Percentiles rank a stretch among this genome's conserved stretches.
These are phyloP conservation scores for Colletotrichum sp. DNA, from an alignment of 2,329 filamentous ascomycete species.

Conservation along the genomic window DNA sequence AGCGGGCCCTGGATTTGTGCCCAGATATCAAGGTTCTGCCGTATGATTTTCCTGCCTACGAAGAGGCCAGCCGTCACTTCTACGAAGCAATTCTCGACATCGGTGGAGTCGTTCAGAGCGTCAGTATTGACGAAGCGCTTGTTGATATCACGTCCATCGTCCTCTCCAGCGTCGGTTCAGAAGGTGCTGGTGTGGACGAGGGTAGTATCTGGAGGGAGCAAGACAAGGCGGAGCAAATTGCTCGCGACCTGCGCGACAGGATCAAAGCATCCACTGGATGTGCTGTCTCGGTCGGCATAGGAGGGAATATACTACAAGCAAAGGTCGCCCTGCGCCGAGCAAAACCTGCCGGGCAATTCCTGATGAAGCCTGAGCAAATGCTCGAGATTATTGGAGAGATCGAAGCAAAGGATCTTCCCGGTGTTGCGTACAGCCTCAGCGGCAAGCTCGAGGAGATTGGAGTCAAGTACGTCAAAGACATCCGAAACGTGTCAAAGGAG, in stretches of 20 bases:
- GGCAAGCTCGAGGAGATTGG: slow-evolving; percentile 88
- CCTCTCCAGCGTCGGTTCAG: slow-evolving; percentile 66
- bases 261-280: slow-evolving; percentile 81
- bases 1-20: slow-evolving; percentile 80
- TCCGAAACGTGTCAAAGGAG: slow-evolving; percentile 78
- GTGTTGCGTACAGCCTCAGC: slow-evolving; percentile 89
- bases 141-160: slow-evolving; percentile 81
- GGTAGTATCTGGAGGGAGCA: slow-evolving; percentile 79
- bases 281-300: slow-evolving; percentile 90
- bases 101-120: slow-evolving; percentile 88
- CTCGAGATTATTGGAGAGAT: slow-evolving; percentile 78
- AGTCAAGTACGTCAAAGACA: slow-evolving; percentile 80
- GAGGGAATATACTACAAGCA: slow-evolving; percentile 86
- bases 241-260: slow-evolving; percentile 65
- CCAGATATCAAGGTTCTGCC: slow-evolving; percentile 87
- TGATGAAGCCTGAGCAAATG: slow-evolving; percentile 81
- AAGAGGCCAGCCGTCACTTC: slow-evolving; percentile 86
- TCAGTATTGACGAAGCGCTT: slow-evolving; percentile 94
- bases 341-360: slow-evolving; percentile 92
- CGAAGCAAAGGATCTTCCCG: slow-evolving; percentile 81
- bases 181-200: slow-evolving; percentile 68
- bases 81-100: slow-evolving; percentile 83
- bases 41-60: slow-evolving; percentile 94
- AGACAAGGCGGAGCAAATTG: slow-evolving; percentile 75
- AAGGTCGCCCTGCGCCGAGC: slow-evolving; percentile 90